A percentile compares a stretch with the other conserved stretches of the same genome.
Evolutionary conservation across 305 asterid genomes (phyloP).

Genomic region (Withania somnifera): DNA sequence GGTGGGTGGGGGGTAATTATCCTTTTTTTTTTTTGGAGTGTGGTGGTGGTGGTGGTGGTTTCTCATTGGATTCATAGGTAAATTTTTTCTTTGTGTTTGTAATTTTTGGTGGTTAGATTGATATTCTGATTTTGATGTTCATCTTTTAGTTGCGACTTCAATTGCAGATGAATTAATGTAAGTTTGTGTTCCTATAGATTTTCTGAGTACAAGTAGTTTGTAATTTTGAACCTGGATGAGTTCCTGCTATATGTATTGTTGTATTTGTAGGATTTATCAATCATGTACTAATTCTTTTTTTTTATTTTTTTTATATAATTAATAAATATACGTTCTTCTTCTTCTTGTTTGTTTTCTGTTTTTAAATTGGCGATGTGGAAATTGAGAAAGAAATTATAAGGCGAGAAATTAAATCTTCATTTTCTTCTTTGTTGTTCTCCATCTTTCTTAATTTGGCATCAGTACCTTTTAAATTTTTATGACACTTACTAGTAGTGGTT

Average conservation of each 20-base stretch:
- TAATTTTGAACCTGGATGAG: not conserved
- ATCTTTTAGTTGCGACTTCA: not conserved
- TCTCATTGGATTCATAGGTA: not conserved
- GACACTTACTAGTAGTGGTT: not conserved
- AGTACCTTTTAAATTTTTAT: not conserved
- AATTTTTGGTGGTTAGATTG: not conserved
- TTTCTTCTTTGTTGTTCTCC: not conserved
- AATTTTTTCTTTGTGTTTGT: not conserved
- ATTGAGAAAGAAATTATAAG: no score
- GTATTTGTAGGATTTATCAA: not conserved
- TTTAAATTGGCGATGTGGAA: no score
- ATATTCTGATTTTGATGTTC: constrained; percentile 16
- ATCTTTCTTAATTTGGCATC: not conserved
- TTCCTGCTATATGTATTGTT: not conserved
- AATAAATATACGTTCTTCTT: not conserved
- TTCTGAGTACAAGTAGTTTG: not conserved
- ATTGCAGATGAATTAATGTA: not conserved
- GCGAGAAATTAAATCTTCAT: not conserved
- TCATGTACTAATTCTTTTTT: not conserved
- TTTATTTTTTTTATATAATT: not conserved
- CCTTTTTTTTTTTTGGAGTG: not conserved
- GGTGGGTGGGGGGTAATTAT: no score
- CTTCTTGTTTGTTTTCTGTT: no score
- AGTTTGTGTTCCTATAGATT: not conserved
- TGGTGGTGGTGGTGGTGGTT: no score